A percentile compares a stretch with the other conserved stretches of the same genome.
phyloP scores from a whole-genome alignment of 139 green algal genomes.

The Haematococcus sp. region DNA sequence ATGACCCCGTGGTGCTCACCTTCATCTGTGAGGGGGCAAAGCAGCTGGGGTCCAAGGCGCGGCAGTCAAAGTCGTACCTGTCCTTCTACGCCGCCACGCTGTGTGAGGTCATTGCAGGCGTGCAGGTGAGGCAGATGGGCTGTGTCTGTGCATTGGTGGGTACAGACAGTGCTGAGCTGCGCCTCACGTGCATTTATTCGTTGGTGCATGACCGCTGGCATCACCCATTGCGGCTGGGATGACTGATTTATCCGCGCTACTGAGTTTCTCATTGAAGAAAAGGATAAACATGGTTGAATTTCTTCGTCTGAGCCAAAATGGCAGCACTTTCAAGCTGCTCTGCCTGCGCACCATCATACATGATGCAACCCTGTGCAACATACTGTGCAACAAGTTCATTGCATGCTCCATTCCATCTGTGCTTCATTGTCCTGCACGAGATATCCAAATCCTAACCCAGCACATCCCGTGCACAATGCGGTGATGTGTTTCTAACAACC shows the following conservation, averaged over 20 bases:
- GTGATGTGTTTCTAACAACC: too few species aligned
- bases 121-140: neutral
- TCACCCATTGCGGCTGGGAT: neutral
- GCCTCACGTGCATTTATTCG: too few species aligned
- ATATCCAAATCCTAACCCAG: too few species aligned
- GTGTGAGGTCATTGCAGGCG: conserved; percentile 49
- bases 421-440: too few species aligned
- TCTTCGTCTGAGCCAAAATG: conserved; percentile 12
- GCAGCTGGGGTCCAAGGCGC: conserved; percentile 16
- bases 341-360: neutral
- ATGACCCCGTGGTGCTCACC: conserved; percentile 59
- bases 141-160: too few species aligned
- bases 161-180: neutral
- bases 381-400: too few species aligned
- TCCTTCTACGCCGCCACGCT: conserved; percentile 74
- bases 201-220: neutral
- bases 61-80: conserved; percentile 30
- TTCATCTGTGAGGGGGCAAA: conserved; percentile 55
- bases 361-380: too few species aligned
- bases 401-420: too few species aligned
- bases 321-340: too few species aligned
- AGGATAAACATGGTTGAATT: conserved; percentile 11
- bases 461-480: too few species aligned
- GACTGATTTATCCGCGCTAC: conserved; percentile 28
- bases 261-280: neutral